phyloP scores from a whole-genome alignment of 2,329 filamentous ascomycete species.

The Aspergillus viridinutans region DNA sequence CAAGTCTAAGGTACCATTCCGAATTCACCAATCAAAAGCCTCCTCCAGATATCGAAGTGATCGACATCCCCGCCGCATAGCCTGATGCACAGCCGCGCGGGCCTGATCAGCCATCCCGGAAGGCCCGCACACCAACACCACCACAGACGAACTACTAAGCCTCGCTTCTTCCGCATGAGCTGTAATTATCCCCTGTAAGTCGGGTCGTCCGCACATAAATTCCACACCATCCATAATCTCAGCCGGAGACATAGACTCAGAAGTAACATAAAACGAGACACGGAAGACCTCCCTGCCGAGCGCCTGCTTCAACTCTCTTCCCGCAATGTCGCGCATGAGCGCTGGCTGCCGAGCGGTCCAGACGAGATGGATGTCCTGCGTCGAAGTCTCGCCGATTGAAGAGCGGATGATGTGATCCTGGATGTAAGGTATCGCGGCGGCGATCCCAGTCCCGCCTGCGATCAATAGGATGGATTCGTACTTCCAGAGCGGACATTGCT shows the following conservation, averaged over 20 bases:
- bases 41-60: constrained; percentile 46
- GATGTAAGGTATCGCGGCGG: constrained; percentile 47
- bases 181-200: constrained; percentile 33
- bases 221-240: constrained; percentile 1
- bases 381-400: constrained; percentile 11
- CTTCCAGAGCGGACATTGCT: constrained; percentile 36
- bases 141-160: constrained; percentile 24
- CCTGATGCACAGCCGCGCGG: constrained; percentile 36
- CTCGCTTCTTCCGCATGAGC: constrained; percentile 29
- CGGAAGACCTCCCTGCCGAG: constrained; percentile 28
- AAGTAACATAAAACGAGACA: constrained; percentile 29
- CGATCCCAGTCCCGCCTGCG: constrained; percentile 30
- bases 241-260: neutral
- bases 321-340: constrained; percentile 27
- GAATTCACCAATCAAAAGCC: constrained; percentile 36
- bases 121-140: constrained; percentile 45
- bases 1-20: neutral
- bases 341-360: constrained; percentile 32
- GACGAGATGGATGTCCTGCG: constrained; percentile 29
- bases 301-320: constrained; percentile 23
- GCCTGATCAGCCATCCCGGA: constrained; percentile 44
- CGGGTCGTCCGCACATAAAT: constrained; percentile 29
- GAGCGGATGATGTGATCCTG: constrained; percentile 28
- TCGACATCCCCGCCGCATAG: constrained; percentile 29
- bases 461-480: constrained; percentile 53